These are phyloP conservation scores for Nitzschia sp. DNA, from an alignment of 108 stramenopile species.

Conservation along the genomic window DNA sequence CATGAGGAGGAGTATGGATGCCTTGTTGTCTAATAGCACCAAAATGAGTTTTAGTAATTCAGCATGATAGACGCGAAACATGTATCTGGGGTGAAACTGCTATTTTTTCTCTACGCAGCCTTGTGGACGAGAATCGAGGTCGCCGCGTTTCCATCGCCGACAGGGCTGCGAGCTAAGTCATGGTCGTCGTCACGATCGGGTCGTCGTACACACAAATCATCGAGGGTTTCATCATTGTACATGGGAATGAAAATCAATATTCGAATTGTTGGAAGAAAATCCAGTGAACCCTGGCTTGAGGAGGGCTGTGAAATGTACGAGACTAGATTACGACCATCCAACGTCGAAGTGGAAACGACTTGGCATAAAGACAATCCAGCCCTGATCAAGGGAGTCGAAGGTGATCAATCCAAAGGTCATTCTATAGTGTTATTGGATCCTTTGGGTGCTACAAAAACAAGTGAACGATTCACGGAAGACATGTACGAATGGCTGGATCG, in stretches of 20 bases:
- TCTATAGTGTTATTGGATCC: slow-evolving; percentile 76
- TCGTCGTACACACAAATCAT: too few relatives aligned
- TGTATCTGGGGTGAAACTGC: too few relatives aligned
- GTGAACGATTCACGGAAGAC: slow-evolving; percentile 69
- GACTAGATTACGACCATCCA: slow-evolving; percentile 55
- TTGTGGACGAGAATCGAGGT: too few relatives aligned
- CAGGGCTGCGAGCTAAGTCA: background rate
- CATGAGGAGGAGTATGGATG: too few relatives aligned
- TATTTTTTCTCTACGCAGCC: too few relatives aligned
- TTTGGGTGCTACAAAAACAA: slow-evolving; percentile 64
- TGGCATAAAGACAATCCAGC: slow-evolving; percentile 91
- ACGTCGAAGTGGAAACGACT: slow-evolving; percentile 68
- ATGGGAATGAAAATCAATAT: slow-evolving; percentile 70
- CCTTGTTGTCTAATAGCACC: too few relatives aligned
- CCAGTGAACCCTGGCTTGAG: slow-evolving; percentile 76
- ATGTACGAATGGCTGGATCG: slow-evolving; percentile 85
- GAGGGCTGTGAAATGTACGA: slow-evolving; percentile 76
- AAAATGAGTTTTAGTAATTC: too few relatives aligned
- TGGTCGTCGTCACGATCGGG: background rate
- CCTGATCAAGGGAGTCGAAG: slow-evolving; percentile 58
- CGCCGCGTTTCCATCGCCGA: background rate
- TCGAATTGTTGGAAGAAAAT: slow-evolving; percentile 81
- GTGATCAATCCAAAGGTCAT: slow-evolving; percentile 61
- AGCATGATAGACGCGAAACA: too few relatives aligned
- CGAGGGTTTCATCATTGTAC: background rate